These are phyloP conservation scores for Puya raimondii DNA, from an alignment of 176 grass and related monocot species.

Conservation along the genomic window DNA sequence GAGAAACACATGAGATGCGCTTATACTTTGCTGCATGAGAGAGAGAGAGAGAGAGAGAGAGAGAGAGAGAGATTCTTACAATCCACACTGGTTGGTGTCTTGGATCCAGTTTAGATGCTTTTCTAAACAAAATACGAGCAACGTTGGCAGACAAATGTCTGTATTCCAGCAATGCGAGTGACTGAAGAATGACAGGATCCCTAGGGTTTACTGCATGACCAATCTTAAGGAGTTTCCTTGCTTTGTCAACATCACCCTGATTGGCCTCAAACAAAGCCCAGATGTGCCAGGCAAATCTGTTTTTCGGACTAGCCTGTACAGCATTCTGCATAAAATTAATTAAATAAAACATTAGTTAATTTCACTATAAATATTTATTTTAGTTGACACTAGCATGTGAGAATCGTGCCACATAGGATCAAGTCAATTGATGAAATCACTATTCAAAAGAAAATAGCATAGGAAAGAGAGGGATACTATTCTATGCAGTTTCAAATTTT, in stretches of 20 bases:
- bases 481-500: not conserved
- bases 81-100: constrained; percentile 94
- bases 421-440: not conserved
- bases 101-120: constrained; percentile 82
- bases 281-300: constrained; percentile 96
- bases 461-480: too few relatives aligned
- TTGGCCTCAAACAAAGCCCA: constrained; percentile 91
- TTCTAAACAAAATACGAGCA: constrained; percentile 80
- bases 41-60: constrained; percentile 3
- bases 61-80: constrained; percentile 42
- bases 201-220: constrained; percentile 86
- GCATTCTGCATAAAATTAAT: constrained; percentile 53
- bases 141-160: constrained; percentile 57
- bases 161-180: constrained; percentile 89
- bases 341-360: constrained; percentile 1
- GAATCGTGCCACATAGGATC: not conserved
- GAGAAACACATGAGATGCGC: too few relatives aligned
- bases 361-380: not conserved
- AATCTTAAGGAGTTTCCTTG: constrained; percentile 94
- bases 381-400: not conserved
- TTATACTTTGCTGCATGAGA: too few relatives aligned
- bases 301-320: constrained; percentile 88
- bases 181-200: constrained; percentile 89
- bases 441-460: not conserved
- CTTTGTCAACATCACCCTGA: constrained; percentile 56